Conservation (phyloP, 2,329 filamentous ascomycete species). For the Lasiodiplodia gonubiensis region DNA sequence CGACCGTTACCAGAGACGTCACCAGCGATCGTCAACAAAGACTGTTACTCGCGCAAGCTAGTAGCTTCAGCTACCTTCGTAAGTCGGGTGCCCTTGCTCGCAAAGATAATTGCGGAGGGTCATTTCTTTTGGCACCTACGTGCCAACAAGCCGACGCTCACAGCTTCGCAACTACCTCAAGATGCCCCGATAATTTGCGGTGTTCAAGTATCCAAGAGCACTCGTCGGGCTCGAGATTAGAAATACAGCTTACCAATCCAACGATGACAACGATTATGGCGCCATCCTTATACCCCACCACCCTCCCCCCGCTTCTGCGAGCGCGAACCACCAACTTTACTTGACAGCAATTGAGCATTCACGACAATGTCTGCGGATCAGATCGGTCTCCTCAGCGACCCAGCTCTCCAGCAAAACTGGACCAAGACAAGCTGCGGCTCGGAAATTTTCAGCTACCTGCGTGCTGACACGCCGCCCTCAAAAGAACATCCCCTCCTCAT, state of each 20-base stretch:
- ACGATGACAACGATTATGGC: neutral
- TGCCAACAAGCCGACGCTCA: neutral
- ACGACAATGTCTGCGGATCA: neutral
- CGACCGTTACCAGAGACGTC: too few relatives aligned
- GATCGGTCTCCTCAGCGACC: neutral
- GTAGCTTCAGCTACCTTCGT: too few relatives aligned
- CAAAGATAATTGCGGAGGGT: too few relatives aligned
- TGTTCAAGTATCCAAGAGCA: neutral
- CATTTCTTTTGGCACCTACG: too few relatives aligned
- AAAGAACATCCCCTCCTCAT: neutral
- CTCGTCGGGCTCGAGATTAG: neutral
- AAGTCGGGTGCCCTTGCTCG: too few relatives aligned
- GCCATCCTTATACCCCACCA: neutral
- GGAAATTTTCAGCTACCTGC: neutral
- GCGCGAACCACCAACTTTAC: neutral
- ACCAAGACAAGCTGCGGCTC: slow-evolving; percentile 2
- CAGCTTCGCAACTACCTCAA: neutral
- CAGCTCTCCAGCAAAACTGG: neutral
- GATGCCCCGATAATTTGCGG: neutral
- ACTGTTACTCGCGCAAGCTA: too few relatives aligned
- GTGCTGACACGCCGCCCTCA: neutral
- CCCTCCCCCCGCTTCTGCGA: neutral
- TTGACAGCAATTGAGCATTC: neutral
- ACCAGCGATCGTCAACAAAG: too few relatives aligned
- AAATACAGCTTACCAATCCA: neutral